Base-by-base conservation (phyloP, 2,329 filamentous ascomycete species). In the Talaromyces sp. region DNA sequence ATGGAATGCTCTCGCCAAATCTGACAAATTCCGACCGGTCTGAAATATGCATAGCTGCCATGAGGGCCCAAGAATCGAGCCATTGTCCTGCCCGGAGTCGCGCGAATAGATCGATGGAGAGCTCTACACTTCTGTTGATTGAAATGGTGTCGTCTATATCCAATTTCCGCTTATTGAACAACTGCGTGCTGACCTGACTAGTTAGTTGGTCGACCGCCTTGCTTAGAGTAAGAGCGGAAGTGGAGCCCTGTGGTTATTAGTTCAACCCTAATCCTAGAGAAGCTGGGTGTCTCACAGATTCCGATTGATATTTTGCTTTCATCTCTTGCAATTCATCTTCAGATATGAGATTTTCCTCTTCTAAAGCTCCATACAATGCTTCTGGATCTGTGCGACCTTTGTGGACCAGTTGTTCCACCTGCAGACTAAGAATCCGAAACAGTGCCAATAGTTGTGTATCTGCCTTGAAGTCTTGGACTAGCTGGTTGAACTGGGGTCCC, bases 291-390 rank as follows among this genome's bases (percentile, higher is more conserved):
- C 37, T 59, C 10, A 59, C 66, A 37, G 63, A 22, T 22, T 61
- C 65, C 61, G 39, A 54, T 52, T 60, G 63, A 58, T 70, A 64
- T 43, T 63, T 64, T 65, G 31, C 64, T 68, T 68, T 60, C 61
- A 72, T 61, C 45, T 48, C 65, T 59, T 71, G 48, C 48, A 68
- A 67, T 60, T 62, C 71, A 62, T 48, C 45, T 65, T 59, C 70
- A 41, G 50, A 69, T 22, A 60, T 19, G 4, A 60, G 66, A 41
- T 70, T 64, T 37, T 61, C 13, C n/a, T 60, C 16, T 19, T 9
- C 35, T 10, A 60, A 60, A 48, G 27, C 4, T 11, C 10, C 41
- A 31, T 58, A 58, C 24, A 63, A 57, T 0, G 14, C 39, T 27
- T 63, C 27, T 16, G 14, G 39, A 47, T 63, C 24, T 11, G 41